These are phyloP conservation scores for Trifolium dubium DNA, from an alignment of 306 rosid genomes.

Conservation along the genomic window DNA sequence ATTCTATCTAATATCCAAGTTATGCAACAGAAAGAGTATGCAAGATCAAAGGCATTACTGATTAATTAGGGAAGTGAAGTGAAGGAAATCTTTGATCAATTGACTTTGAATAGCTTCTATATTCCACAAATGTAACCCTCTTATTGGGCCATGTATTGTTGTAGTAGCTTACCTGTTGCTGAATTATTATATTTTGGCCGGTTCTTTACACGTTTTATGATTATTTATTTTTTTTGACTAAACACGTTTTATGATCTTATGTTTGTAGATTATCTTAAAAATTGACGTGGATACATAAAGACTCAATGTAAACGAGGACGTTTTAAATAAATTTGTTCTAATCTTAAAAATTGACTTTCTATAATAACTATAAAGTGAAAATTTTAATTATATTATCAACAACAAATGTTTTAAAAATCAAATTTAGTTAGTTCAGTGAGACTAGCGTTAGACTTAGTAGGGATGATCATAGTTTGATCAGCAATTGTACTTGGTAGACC, in stretches of 20 bases:
- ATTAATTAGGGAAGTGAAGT: not conserved
- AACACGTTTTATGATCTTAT: slow-evolving; percentile 23
- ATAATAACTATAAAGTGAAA: too few species aligned
- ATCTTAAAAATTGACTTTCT: too few species aligned
- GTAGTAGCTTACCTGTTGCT: slow-evolving; percentile 59
- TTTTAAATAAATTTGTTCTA: too few species aligned
- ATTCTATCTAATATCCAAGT: not conserved
- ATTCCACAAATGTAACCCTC: slow-evolving; percentile 39
- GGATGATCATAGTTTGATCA: too few species aligned
- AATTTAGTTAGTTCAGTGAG: too few species aligned
- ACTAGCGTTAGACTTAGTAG: too few species aligned
- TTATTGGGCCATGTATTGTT: slow-evolving; percentile 53
- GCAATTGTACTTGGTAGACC: too few species aligned
- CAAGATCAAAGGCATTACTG: not conserved
- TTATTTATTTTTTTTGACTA: too few species aligned
- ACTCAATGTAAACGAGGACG: too few species aligned
- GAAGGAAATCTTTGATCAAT: slow-evolving; percentile 29
- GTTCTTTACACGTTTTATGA: slow-evolving; percentile 13
- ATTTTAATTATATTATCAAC: too few species aligned
- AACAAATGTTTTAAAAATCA: too few species aligned
- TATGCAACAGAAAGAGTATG: not conserved
- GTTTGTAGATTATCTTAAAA: not conserved
- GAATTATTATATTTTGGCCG: slow-evolving; percentile 36
- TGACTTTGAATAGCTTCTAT: slow-evolving; percentile 19
- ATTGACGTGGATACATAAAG: too few species aligned